phyloP scores from a whole-genome alignment of 148 eudicot species.

The Cornus kousa region DNA sequence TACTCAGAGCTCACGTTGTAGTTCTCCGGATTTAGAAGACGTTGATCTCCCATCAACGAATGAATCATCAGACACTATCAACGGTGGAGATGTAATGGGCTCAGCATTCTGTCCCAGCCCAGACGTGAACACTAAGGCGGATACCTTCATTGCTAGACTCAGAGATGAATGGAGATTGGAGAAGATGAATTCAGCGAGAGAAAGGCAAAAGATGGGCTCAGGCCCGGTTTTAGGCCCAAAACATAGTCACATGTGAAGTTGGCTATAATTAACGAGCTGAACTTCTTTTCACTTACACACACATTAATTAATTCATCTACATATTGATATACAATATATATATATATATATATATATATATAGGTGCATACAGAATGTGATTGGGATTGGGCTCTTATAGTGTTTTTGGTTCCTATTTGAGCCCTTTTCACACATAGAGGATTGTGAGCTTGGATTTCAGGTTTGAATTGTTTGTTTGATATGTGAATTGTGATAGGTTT shows the following conservation, averaged over 20 bases:
- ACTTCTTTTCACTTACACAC: neutral
- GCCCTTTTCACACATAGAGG: neutral
- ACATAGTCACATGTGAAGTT: neutral
- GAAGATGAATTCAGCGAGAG: slow-evolving; percentile 53
- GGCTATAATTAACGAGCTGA: neutral
- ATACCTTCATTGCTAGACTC: slow-evolving; percentile 65
- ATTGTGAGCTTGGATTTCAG: slow-evolving; percentile 3
- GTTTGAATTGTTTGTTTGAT: neutral
- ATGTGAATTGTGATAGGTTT: neutral
- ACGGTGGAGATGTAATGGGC: slow-evolving; percentile 33
- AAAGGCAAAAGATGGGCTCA: slow-evolving; percentile 23
- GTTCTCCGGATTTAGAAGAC: slow-evolving; percentile 39
- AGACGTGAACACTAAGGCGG: slow-evolving; percentile 76
- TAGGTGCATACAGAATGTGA: neutral
- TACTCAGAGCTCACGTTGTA: slow-evolving; percentile 36
- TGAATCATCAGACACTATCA: slow-evolving; percentile 11
- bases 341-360: neutral
- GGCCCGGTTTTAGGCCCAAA: slow-evolving; percentile 7
- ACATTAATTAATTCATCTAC: neutral
- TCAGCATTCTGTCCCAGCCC: slow-evolving; percentile 57
- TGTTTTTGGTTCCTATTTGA: slow-evolving; percentile 13
- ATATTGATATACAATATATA: neutral
- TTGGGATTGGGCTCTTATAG: slow-evolving; percentile 19
- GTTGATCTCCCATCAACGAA: slow-evolving; percentile 12
- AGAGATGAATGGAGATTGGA: slow-evolving; percentile 74